Evolutionary conservation across 164 flowering plant species (phyloP), one percentile per base, ranked within the genome.

Genomic region (Cinnamomum micranthum): DNA sequence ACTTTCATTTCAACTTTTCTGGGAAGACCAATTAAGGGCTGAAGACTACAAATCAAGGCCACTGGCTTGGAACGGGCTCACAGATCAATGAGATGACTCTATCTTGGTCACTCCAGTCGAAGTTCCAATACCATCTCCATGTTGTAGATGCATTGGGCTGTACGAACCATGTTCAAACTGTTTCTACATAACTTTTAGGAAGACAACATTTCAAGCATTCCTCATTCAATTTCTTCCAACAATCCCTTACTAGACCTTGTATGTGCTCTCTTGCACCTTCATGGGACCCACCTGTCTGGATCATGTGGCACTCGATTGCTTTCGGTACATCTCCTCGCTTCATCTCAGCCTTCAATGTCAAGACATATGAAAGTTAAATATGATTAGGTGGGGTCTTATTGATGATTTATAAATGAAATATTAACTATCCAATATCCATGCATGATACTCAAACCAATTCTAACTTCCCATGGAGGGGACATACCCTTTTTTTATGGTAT

Each of bases 51-150:
- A 6, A 35, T 35, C 47, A 35, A 35, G 47, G 47, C 47, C 47
- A 35, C 10, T 35, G 10, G 0, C 47, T 59, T 59, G 24, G 15
- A 71, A 71, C 28, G 27, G 74, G 74, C 31, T 71, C 66, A 11
- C 28, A 31, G 31, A 71, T 58, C 50, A 31, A n/a, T 1, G 74
- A 58, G 47, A 28, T 10, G 19, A 71, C 22, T 60, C 65, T 24
- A 28, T 71, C 74, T 28, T 60, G 28, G 72, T 80, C 60, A 72
- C 71, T 58, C 77, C 79, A 4, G 6, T 70, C 22, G 74, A 74
- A 68, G 70, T 74, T 19, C 81, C 77, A 11, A 76, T 81, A 13
- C 79, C 82, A 64, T 77, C 78, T 12, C 82, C 82, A 69, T 74
- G 73, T 33, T 76, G 33, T 67, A 80, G 50, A 79, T 79, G 52